phyloP scores from a whole-genome alignment of 1,284 basidiomycete species.

The Sanghuangporus sanghuang region DNA sequence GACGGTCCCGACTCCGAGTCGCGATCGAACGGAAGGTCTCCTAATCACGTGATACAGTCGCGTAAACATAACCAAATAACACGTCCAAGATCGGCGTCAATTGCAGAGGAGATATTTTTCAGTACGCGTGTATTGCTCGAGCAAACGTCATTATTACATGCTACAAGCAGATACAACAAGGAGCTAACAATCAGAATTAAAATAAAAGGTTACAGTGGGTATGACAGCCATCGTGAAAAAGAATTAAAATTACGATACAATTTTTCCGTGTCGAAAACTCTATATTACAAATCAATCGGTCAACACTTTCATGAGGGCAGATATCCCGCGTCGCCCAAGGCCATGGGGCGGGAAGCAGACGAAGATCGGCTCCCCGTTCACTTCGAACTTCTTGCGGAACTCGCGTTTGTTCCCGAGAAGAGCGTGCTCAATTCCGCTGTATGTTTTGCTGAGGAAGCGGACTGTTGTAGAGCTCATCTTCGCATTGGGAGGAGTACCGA shows the following conservation, averaged over 20 bases:
- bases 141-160: neutral
- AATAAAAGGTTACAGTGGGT: neutral
- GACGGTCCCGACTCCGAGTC: too few relatives aligned
- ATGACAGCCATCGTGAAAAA: neutral
- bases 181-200: too few relatives aligned
- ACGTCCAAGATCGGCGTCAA: neutral
- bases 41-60: neutral
- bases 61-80: neutral
- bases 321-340: slow-evolving; percentile 31
- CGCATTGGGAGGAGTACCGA: slow-evolving; percentile 32
- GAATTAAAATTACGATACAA: neutral
- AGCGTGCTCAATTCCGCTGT: slow-evolving; percentile 37
- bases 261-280: neutral
- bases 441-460: slow-evolving; percentile 41
- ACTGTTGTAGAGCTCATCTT: slow-evolving; percentile 31
- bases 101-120: too few relatives aligned
- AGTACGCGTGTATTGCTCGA: too few relatives aligned
- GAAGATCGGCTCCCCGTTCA: slow-evolving; percentile 32
- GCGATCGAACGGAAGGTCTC: neutral
- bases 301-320: slow-evolving; percentile 34
- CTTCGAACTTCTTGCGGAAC: slow-evolving; percentile 38
- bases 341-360: slow-evolving; percentile 23
- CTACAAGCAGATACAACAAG: neutral
- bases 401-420: slow-evolving; percentile 42
- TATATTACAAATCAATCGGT: slow-evolving; percentile 3